Conservation (phyloP, 2,329 filamentous ascomycete genomes). For the Geosmithia flava region DNA sequence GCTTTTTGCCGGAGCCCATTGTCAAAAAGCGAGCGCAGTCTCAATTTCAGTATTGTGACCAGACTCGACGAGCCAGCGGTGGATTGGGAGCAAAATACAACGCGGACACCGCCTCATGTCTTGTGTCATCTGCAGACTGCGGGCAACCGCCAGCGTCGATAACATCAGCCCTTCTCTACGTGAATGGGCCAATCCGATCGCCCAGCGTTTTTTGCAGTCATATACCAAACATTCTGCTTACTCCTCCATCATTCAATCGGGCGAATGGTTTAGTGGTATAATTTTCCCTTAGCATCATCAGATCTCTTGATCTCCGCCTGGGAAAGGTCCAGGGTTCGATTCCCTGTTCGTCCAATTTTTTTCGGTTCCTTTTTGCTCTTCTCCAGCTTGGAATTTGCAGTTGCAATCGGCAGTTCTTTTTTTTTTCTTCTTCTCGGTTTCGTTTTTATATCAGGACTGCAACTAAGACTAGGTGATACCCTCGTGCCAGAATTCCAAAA, state of each 20-base stretch:
- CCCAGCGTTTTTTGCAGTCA: too few relatives aligned
- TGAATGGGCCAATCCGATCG: too few relatives aligned
- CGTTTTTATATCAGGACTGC: too few relatives aligned
- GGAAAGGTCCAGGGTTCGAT: neutral
- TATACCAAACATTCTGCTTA: neutral
- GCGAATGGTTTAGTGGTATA: neutral
- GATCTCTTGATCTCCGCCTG: neutral
- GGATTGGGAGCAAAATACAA: neutral
- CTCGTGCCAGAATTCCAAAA: neutral
- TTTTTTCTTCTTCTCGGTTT: neutral
- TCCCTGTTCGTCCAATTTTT: neutral
- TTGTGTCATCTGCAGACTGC: too few relatives aligned
- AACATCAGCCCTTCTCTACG: too few relatives aligned
- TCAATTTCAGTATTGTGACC: neutral
- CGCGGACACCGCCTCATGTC: neutral
- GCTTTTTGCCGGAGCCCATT: slow-evolving; percentile 12
- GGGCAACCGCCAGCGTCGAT: too few relatives aligned
- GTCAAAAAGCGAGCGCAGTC: neutral
- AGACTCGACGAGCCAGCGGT: neutral
- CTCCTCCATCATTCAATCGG: neutral
- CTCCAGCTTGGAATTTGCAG: too few relatives aligned
- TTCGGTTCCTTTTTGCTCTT: neutral
- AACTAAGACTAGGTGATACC: neutral
- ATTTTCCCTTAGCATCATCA: neutral
- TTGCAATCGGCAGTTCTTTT: neutral